These are phyloP conservation scores for Blepharisma stoltei DNA, from an alignment of 73 alveolate species.

Conservation along the genomic window DNA sequence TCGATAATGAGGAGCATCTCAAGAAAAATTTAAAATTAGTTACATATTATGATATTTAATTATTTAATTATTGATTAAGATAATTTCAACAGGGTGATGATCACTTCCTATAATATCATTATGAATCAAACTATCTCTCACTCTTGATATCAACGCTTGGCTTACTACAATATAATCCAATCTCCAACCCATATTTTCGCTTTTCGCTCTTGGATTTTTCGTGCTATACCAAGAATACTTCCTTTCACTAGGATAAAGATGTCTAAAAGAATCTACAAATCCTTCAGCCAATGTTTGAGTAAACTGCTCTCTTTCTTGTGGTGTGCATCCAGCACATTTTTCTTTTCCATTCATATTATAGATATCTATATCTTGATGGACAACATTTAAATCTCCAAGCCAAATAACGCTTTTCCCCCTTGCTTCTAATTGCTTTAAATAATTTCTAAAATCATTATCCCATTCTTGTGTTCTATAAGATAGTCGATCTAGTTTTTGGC, in stretches of 20 bases:
- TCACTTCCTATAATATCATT: slow-evolving; percentile 69
- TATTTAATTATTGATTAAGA: background rate
- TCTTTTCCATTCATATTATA: slow-evolving; percentile 79
- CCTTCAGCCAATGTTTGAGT: slow-evolving; percentile 58
- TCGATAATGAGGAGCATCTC: background rate
- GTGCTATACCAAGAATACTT: slow-evolving; percentile 78
- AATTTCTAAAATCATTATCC: slow-evolving; percentile 79
- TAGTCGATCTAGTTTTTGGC: slow-evolving; percentile 77
- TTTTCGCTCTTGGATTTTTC: slow-evolving; percentile 56
- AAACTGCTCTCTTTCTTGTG: slow-evolving; percentile 77
- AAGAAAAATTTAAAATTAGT: background rate
- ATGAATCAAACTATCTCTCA: slow-evolving; percentile 58
- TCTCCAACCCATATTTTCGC: slow-evolving; percentile 92
- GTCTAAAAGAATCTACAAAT: slow-evolving; percentile 83
- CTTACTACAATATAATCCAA: slow-evolving; percentile 82
- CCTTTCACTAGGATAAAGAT: slow-evolving; percentile 70
- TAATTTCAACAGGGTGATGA: slow-evolving; percentile 64
- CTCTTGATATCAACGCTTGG: slow-evolving; percentile 38
- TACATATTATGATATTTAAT: background rate
- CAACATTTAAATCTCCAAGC: slow-evolving; percentile 91
- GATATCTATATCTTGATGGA: slow-evolving; percentile 84
- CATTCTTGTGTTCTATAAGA: slow-evolving; percentile 83
- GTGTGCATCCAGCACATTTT: slow-evolving; percentile 80
- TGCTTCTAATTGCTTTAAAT: slow-evolving; percentile 50
- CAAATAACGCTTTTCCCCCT: slow-evolving; percentile 57